Base-by-base conservation (phyloP, 441 rosid species). In the Viola pubescens region DNA sequence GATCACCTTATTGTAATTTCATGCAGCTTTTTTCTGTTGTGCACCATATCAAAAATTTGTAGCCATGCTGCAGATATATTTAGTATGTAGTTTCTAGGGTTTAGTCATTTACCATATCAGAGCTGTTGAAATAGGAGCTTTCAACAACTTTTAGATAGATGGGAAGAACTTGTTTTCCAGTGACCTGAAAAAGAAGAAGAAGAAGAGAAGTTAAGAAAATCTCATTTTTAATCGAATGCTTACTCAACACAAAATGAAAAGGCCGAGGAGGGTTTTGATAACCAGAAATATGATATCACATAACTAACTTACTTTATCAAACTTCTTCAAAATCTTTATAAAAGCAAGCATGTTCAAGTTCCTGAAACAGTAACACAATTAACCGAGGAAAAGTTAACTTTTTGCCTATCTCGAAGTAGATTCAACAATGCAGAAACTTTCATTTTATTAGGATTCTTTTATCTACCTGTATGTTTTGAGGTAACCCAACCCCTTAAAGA, bases 261-360 rank as follows among this genome's bases (percentile, higher is more conserved):
- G 51, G 45, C 48, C 9, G 49, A 38, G 55, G 47, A 56, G 44
- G 45, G 53, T 52, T 3, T 5, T 48, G 34, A 52, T 42, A 39
- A 9, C 11, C 7, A 8, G 0, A 46, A 45, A 52, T 19, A 52
- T 26, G n/a, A 57, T 48, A 10, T 11, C 19, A 34, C 26, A 41
- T 40, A 8, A 9, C 2, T 55, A 0, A 61, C 77, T 76, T 72
- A 88, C 99, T 79, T 88, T 94, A 68, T 90, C 95, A 56, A 89
- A 90, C 70, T 94, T 94, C 81, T 85, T 90, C 80, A 94, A 74
- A 69, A 94, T 94, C 81, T 94, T 94, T 45, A 90, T 78, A 61
- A 94, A 94, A 78, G 99, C 97, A 69, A 94, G 88, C 88, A 88
- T 70, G 84, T 94, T 94, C 81, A 94, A 77, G 81, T 87, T 82